Evolutionary conservation across 352 stramenopile genomes (phyloP), one percentile per base, ranked within the genome.

Genomic region (Pythium insidiosum): DNA sequence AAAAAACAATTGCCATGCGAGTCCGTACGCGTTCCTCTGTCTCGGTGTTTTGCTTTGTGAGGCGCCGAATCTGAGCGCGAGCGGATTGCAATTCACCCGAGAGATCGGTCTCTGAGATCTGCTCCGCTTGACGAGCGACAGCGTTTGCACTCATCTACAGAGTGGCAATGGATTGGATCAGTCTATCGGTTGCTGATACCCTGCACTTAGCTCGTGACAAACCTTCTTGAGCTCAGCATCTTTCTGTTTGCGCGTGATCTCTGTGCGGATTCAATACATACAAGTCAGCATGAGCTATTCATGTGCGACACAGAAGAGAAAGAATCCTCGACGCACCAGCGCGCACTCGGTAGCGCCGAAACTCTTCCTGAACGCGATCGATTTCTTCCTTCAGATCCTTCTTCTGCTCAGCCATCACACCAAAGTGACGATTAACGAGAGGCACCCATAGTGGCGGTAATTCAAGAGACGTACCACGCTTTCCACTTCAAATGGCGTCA

Each of bases 201-300:
- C 20, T 37, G n/a, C 23, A 40, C 5, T 23, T 3, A 31, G 35
- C 12, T 38, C 16, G 12, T 34, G 16, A 52, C 41, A 43, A 25
- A 91, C 81, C 68, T 94, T 94, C 44, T 71, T 66, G 33, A 91
- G 82, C 50, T 94, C 78, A 0, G 81, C 78, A 23, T 94, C 81
- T 56, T 94, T 91, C 49, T 94, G 81, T 50, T 94, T 94, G n/a
- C 81, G 53, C 16, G 79, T 86, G 53, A 94, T 94, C 51, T 94
- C 81, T 84, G 40, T n/a, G n/a, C n/a, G n/a, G n/a, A n/a, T n/a
- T n/a, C n/a, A n/a, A n/a, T n/a, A n/a, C n/a, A n/a, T n/a, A n/a
- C n/a, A n/a, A n/a, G n/a, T n/a, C n/a, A n/a, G n/a, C n/a, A n/a
- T n/a, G n/a, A n/a, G n/a, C n/a, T n/a, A n/a, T n/a, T n/a, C n/a